These are phyloP conservation scores for Astragalus glycyphyllos DNA, from an alignment of 306 rosid species.

Conservation along the genomic window DNA sequence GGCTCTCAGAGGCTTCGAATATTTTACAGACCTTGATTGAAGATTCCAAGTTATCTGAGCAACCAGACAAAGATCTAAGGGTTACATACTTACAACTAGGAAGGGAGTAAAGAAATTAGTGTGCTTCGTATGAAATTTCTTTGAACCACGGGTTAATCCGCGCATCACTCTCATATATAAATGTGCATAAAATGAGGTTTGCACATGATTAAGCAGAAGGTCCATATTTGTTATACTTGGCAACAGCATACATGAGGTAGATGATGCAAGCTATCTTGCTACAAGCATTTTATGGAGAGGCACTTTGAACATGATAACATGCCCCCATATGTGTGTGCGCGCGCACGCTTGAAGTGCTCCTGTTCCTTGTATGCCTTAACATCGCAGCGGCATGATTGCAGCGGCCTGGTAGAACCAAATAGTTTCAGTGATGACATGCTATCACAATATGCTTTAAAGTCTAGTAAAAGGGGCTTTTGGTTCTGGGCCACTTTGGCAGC, in stretches of 20 bases:
- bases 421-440: conserved; percentile 7
- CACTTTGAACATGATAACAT: conserved; percentile 15
- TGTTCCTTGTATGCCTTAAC: neutral
- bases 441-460: conserved; percentile 51
- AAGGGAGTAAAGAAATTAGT: conserved; percentile 40
- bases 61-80: conserved; percentile 41
- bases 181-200: conserved; percentile 10
- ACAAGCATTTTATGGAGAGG: neutral
- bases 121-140: conserved; percentile 3
- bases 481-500: conserved; percentile 63
- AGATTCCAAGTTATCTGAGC: conserved; percentile 50
- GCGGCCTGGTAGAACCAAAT: neutral
- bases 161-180: conserved; percentile 31
- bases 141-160: conserved; percentile 5
- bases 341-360: too few species aligned
- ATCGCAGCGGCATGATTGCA: neutral
- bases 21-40: conserved; percentile 65
- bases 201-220: neutral
- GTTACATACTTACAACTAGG: conserved; percentile 27
- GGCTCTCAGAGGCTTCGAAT: conserved; percentile 61
- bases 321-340: neutral
- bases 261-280: conserved; percentile 18
- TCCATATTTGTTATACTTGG: conserved; percentile 5
- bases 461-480: conserved; percentile 53
- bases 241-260: neutral